Conservation (phyloP, 2,329 filamentous ascomycete genomes). For the Sporothrix mexicana region DNA sequence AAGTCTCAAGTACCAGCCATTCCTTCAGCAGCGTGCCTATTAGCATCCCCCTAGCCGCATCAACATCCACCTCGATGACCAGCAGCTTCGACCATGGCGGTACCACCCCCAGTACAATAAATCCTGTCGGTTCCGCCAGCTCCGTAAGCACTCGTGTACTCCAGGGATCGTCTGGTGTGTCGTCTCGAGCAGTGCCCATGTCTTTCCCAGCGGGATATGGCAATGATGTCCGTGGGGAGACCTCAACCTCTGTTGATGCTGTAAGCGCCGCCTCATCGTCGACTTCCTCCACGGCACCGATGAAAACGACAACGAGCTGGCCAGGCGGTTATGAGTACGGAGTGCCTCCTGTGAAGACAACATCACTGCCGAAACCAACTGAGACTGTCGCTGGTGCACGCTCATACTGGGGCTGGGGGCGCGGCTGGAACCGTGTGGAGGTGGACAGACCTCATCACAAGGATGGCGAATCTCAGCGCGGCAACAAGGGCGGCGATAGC, state of each 20-base stretch:
- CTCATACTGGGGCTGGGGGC: slow-evolving; percentile 26
- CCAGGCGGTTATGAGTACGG: slow-evolving; percentile 36
- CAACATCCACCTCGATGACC: neutral
- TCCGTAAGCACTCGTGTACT: neutral
- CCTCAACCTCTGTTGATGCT: slow-evolving; percentile 13
- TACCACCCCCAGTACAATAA: slow-evolving; percentile 3
- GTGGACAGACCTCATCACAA: neutral
- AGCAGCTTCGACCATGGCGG: slow-evolving; percentile 10
- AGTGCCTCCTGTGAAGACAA: slow-evolving; percentile 14
- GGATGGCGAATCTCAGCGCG: neutral
- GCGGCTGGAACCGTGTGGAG: slow-evolving; percentile 22
- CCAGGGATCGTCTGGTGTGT: neutral
- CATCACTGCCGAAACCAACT: neutral
- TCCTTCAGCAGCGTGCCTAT: neutral
- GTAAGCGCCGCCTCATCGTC: slow-evolving; percentile 8
- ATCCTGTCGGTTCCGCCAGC: neutral
- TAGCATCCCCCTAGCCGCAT: neutral
- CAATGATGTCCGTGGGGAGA: neutral
- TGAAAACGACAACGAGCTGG: slow-evolving; percentile 25
- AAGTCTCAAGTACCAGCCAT: neutral
- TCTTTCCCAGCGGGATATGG: slow-evolving; percentile 11
- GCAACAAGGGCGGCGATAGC: neutral
- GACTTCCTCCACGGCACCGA: neutral
- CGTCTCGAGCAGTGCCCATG: neutral
- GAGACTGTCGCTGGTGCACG: neutral